These are phyloP conservation scores for Agroathelia rolfsii DNA, from an alignment of 1,284 basidiomycete species.

Conservation along the genomic window DNA sequence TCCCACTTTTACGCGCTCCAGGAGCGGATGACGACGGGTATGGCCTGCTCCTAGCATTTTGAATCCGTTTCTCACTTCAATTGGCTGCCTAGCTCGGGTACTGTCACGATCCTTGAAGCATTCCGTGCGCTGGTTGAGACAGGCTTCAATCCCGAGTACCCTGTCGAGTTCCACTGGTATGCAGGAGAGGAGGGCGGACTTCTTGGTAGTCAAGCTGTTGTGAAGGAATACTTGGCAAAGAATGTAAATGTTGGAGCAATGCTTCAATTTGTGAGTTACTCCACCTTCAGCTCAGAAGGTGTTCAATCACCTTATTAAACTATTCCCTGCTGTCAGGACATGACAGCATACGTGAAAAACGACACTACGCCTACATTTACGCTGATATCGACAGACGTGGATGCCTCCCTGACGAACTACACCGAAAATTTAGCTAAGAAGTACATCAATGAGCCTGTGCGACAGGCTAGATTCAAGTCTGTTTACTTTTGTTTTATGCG, in stretches of 20 bases:
- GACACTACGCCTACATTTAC: constrained; percentile 16
- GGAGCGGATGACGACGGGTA: constrained; percentile 33
- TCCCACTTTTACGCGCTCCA: constrained; percentile 25
- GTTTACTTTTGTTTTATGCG: too few relatives aligned
- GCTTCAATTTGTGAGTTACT: constrained; percentile 27
- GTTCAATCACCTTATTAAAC: constrained; percentile 19
- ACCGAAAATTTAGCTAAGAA: constrained; percentile 15
- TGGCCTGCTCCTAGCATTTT: constrained; percentile 31
- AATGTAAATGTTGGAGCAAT: constrained; percentile 35
- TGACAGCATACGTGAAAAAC: constrained; percentile 32
- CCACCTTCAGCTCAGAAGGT: constrained; percentile 36
- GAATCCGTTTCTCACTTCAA: constrained; percentile 17
- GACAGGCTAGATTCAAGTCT: too few relatives aligned
- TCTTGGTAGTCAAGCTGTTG: constrained; percentile 44
- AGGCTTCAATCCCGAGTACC: constrained; percentile 32
- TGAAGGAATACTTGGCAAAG: constrained; percentile 32
- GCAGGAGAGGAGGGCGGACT: constrained; percentile 47
- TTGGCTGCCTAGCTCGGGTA: constrained; percentile 7
- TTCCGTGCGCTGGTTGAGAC: constrained; percentile 32
- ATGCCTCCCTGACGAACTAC: constrained; percentile 7
- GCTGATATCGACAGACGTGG: constrained; percentile 12
- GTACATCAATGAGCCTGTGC: too few relatives aligned
- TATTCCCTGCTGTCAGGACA: too few relatives aligned
- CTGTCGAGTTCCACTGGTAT: constrained; percentile 52
- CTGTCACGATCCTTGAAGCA: constrained; percentile 34